Evolutionary conservation across 1,139 yeast species (phyloP).

Genomic region (Debaryomycetaceae sp.): DNA sequence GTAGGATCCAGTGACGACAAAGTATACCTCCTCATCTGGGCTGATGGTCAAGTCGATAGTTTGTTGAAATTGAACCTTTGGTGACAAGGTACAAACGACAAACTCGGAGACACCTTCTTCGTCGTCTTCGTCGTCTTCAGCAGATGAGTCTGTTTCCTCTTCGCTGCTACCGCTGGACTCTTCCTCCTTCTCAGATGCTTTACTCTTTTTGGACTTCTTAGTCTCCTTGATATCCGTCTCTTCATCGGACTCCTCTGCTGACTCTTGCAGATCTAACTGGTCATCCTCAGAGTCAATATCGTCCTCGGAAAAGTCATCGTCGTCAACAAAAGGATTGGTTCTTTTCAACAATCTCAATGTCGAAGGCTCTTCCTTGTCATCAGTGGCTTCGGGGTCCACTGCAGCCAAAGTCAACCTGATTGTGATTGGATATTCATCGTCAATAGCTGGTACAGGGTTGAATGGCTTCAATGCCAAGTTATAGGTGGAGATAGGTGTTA

Average conservation of each 20-base stretch:
- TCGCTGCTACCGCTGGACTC: conserved; percentile 45
- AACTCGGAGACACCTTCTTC: conserved; percentile 67
- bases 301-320: conserved; percentile 41
- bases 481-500: conserved; percentile 82
- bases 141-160: conserved; percentile 54
- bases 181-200: conserved; percentile 30
- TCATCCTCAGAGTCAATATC: conserved; percentile 47
- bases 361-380: conserved; percentile 81
- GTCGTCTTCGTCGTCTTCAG: conserved; percentile 52
- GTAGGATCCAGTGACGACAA: conserved; percentile 94
- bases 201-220: conserved; percentile 19
- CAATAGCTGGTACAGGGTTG: conserved; percentile 80
- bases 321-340: conserved; percentile 51
- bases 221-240: conserved; percentile 20
- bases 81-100: conserved; percentile 86
- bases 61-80: conserved; percentile 84
- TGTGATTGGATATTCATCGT: conserved; percentile 82
- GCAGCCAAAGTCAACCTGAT: conserved; percentile 94
- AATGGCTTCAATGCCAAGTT: conserved; percentile 84
- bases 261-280: conserved; percentile 21
- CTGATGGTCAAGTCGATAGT: conserved; percentile 83
- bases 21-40: conserved; percentile 91
- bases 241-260: conserved; percentile 18
- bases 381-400: conserved; percentile 79
- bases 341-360: conserved; percentile 86